These are phyloP conservation scores for Boletus semigastroideus DNA, from an alignment of 1,284 basidiomycete species.

Conservation along the genomic window DNA sequence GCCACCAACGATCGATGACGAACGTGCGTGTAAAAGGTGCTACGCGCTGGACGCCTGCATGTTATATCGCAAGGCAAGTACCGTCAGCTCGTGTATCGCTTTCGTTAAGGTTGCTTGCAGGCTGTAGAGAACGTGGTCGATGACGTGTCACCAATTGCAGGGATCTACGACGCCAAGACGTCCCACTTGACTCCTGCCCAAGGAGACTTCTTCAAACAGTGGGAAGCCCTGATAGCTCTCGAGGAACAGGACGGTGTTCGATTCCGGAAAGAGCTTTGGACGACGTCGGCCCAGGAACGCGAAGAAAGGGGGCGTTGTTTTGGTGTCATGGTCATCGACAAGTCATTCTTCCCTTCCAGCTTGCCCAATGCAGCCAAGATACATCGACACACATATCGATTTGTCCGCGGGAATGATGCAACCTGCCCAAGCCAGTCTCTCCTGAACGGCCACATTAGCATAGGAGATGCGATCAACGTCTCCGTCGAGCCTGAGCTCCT, in stretches of 20 bases:
- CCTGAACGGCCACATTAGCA: conserved; percentile 76
- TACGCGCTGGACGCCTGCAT: conserved; percentile 88
- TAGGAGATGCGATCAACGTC: conserved; percentile 81
- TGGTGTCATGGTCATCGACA: conserved; percentile 70
- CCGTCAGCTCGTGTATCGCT: conserved; percentile 1
- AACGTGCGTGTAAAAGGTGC: conserved; percentile 77
- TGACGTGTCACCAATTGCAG: conserved; percentile 65
- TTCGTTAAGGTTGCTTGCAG: conserved; percentile 37
- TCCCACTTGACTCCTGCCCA: conserved; percentile 74
- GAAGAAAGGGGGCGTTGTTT: conserved; percentile 83
- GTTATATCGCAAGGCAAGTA: conserved; percentile 83
- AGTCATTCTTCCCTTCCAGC: conserved; percentile 26
- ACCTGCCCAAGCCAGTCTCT: conserved; percentile 37
- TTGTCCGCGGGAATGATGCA: conserved; percentile 42
- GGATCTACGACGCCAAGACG: conserved; percentile 78
- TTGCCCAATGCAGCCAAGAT: conserved; percentile 42
- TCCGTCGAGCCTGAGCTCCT: conserved; percentile 85
- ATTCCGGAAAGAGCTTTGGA: conserved; percentile 93
- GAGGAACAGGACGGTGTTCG: conserved; percentile 88
- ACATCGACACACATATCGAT: conserved; percentile 62
- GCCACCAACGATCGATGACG: conserved; percentile 86
- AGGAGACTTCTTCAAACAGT: conserved; percentile 81
- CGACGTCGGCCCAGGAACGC: conserved; percentile 77
- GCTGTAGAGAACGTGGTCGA: conserved; percentile 68
- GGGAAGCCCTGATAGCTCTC: conserved; percentile 85